These are phyloP conservation scores for Zasmidium angulare DNA, from an alignment of 2,329 filamentous ascomycete genomes.

Conservation along the genomic window DNA sequence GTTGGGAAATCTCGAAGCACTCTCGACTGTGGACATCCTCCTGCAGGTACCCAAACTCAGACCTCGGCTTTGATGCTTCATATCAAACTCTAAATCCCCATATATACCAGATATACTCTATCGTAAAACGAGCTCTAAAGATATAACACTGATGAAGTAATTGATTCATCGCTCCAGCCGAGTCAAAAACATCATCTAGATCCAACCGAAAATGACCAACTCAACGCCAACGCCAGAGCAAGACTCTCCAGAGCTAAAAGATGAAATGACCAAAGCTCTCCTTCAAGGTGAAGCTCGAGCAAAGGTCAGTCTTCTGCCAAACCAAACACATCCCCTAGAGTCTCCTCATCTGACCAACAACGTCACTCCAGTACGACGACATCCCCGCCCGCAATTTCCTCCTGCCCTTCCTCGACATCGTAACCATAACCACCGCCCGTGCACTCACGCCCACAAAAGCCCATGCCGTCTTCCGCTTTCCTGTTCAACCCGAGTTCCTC, in stretches of 20 bases:
- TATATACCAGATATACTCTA: too few species aligned
- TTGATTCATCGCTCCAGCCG: too few species aligned
- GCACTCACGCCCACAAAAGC: conserved; percentile 14
- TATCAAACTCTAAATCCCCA: background rate
- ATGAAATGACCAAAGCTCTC: conserved; percentile 16
- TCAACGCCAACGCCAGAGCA: background rate
- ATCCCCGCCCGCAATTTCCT: conserved; percentile 18
- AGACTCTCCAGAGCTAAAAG: conserved; percentile 3
- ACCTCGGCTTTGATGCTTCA: background rate
- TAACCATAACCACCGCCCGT: conserved; percentile 12
- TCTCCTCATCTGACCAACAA: too few species aligned
- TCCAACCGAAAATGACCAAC: background rate
- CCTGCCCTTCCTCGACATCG: conserved; percentile 20
- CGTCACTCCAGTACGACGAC: conserved; percentile 15
- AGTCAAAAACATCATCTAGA: background rate
- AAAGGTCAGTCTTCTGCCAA: conserved; percentile 4
- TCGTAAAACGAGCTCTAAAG: too few species aligned
- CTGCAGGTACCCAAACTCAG: background rate
- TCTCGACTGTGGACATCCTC: too few species aligned
- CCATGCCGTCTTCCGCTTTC: conserved; percentile 19
- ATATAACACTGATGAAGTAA: too few species aligned
- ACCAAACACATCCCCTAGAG: background rate
- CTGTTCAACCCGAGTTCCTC: conserved; percentile 22
- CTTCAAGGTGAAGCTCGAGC: conserved; percentile 14
- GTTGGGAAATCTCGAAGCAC: too few species aligned